Percentiles rank a stretch among this genome's conserved stretches.
phyloP scores from a whole-genome alignment of 1,284 basidiomycete species.

The Trametes polyzona region DNA sequence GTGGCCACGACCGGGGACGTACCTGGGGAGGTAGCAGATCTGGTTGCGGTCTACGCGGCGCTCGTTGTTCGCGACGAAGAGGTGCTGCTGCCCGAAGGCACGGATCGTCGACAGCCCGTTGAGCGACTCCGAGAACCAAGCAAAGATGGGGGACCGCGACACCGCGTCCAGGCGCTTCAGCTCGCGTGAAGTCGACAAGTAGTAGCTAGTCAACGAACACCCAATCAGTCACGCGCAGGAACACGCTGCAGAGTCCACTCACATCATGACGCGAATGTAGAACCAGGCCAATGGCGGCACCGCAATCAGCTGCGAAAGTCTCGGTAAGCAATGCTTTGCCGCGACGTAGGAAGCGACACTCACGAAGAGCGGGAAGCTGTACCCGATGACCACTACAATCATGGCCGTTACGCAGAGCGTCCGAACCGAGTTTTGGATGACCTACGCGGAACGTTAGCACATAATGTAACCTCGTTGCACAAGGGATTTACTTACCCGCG shows the following conservation, averaged over 20 bases:
- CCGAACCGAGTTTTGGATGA: slow-evolving; percentile 72
- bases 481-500: slow-evolving; percentile 47
- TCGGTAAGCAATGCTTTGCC: background rate
- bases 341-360: slow-evolving; percentile 7
- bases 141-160: slow-evolving; percentile 90
- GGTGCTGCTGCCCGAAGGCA: slow-evolving; percentile 71
- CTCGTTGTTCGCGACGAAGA: slow-evolving; percentile 83
- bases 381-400: slow-evolving; percentile 80
- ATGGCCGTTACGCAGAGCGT: slow-evolving; percentile 67
- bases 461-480: background rate
- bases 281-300: slow-evolving; percentile 78
- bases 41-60: slow-evolving; percentile 85
- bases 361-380: slow-evolving; percentile 80
- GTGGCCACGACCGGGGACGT: background rate
- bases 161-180: slow-evolving; percentile 92
- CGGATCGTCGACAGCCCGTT: slow-evolving; percentile 87
- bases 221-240: background rate
- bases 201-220: slow-evolving; percentile 60
- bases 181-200: slow-evolving; percentile 89
- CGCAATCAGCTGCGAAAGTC: slow-evolving; percentile 52
- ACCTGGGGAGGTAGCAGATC: slow-evolving; percentile 69
- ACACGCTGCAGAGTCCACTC: slow-evolving; percentile 29
- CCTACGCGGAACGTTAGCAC: slow-evolving; percentile 31
- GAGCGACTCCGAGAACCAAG: slow-evolving; percentile 87
- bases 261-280: slow-evolving; percentile 81